A percentile compares a stretch with the other conserved stretches of the same genome.
phyloP scores from a whole-genome alignment of 2,329 filamentous ascomycete genomes.

The Onygenales sp. region DNA sequence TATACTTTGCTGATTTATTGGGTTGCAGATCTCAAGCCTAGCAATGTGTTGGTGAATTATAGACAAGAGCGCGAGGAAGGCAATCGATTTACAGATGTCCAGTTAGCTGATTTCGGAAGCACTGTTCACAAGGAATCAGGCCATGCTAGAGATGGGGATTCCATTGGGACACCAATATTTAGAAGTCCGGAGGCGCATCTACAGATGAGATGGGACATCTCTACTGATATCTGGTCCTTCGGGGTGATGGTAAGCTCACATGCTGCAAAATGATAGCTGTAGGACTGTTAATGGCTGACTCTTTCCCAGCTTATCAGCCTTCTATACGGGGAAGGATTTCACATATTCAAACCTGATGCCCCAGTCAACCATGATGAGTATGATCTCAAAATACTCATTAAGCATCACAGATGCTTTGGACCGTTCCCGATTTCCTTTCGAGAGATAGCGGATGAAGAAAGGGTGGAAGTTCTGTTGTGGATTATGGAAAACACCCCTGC shows the following conservation, averaged over 20 bases:
- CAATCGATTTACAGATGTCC: constrained; percentile 11
- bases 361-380: constrained; percentile 13
- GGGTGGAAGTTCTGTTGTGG: constrained; percentile 5
- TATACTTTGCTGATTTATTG: neutral
- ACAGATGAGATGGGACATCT: constrained; percentile 10
- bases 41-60: constrained; percentile 16
- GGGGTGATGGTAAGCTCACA: constrained; percentile 8
- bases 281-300: neutral
- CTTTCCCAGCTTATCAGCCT: constrained; percentile 10
- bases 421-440: constrained; percentile 17
- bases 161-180: constrained; percentile 13
- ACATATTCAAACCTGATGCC: constrained; percentile 12
- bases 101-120: constrained; percentile 14
- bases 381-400: constrained; percentile 12
- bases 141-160: constrained; percentile 7
- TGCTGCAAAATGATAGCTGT: neutral
- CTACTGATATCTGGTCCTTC: constrained; percentile 13
- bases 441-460: constrained; percentile 11
- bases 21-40: constrained; percentile 12
- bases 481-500: constrained; percentile 12
- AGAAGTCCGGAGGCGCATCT: constrained; percentile 13
- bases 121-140: constrained; percentile 8
- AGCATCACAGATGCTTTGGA: constrained; percentile 14
- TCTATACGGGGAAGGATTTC: constrained; percentile 13
- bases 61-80: neutral